phyloP scores from a whole-genome alignment of 1,284 basidiomycete species.

The Uromyces viciae-fabae region DNA sequence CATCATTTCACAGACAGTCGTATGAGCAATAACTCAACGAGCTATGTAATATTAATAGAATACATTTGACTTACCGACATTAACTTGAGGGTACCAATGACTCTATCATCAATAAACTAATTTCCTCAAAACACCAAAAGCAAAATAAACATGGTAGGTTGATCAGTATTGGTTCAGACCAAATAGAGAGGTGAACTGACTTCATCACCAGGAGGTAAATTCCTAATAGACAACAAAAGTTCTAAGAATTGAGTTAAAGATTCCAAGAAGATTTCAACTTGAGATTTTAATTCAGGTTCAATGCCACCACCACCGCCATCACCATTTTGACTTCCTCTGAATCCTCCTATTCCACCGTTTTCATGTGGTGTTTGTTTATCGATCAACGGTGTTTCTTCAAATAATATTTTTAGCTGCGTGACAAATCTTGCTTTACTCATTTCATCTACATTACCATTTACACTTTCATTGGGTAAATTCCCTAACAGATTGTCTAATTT shows the following conservation, averaged over 20 bases:
- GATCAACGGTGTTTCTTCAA: conserved; percentile 64
- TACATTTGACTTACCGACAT: conserved; percentile 84
- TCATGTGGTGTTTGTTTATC: not conserved
- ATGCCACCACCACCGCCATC: conserved; percentile 55
- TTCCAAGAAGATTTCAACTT: conserved; percentile 77
- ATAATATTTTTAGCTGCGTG: conserved; percentile 79
- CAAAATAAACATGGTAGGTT: not conserved
- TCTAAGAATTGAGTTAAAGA: conserved; percentile 91
- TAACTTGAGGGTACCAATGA: conserved; percentile 82
- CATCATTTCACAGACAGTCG: not conserved
- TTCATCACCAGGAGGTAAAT: conserved; percentile 85
- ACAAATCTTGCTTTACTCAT: conserved; percentile 75
- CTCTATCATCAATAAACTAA: conserved; percentile 79
- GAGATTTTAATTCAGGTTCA: conserved; percentile 70
- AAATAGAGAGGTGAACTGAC: conserved; percentile 38
- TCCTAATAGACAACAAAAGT: conserved; percentile 82
- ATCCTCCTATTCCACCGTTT: no score
- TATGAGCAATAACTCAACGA: not conserved
- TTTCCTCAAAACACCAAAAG: not conserved
- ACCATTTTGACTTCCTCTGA: no score
- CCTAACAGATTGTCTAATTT: conserved; percentile 79
- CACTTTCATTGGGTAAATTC: conserved; percentile 74
- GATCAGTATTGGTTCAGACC: no score
- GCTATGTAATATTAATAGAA: not conserved
- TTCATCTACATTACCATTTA: conserved; percentile 6